Evolutionary conservation across 108 stramenopile species (phyloP).

Genomic region (Nitzschia sp.): DNA sequence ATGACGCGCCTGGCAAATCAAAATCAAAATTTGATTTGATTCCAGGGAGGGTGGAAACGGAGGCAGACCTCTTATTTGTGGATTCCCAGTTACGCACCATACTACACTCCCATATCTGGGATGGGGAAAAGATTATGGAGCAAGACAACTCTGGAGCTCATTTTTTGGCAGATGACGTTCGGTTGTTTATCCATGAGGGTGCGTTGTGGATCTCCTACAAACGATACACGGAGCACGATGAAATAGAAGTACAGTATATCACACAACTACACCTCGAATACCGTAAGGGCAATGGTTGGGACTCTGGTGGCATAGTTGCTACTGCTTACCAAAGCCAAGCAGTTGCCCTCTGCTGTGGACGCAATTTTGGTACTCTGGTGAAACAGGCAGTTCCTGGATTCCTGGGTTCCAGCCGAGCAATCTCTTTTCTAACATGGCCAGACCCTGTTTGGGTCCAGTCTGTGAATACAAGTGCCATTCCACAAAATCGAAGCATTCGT

Average conservation of each 20-base stretch:
- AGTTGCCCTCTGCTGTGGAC: conserved; percentile 62
- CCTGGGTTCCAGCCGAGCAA: background rate
- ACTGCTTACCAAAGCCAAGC: background rate
- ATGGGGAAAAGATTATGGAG: background rate
- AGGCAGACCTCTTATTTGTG: conserved; percentile 45
- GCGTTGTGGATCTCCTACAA: conserved; percentile 59
- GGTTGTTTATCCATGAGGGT: conserved; percentile 57
- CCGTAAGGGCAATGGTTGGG: conserved; percentile 34
- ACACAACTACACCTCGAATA: background rate
- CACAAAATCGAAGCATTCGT: background rate
- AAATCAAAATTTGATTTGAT: conserved; percentile 12
- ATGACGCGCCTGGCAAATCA: conserved; percentile 5
- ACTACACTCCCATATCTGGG: conserved; percentile 34
- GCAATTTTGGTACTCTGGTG: conserved; percentile 69
- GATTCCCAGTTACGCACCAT: conserved; percentile 45
- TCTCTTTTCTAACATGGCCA: conserved; percentile 65
- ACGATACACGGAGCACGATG: background rate
- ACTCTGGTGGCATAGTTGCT: conserved; percentile 34
- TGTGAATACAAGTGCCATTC: conserved; percentile 26
- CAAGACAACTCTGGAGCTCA: background rate
- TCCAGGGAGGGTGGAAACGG: conserved; percentile 24
- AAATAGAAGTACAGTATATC: background rate
- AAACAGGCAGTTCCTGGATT: background rate
- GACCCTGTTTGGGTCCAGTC: conserved; percentile 67
- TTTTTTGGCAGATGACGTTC: conserved; percentile 45